Evolutionary conservation across 192 early-diverging fungal genomes (phyloP), one percentile per base, ranked within the genome.

Genomic region (Geranomyces variabilis): DNA sequence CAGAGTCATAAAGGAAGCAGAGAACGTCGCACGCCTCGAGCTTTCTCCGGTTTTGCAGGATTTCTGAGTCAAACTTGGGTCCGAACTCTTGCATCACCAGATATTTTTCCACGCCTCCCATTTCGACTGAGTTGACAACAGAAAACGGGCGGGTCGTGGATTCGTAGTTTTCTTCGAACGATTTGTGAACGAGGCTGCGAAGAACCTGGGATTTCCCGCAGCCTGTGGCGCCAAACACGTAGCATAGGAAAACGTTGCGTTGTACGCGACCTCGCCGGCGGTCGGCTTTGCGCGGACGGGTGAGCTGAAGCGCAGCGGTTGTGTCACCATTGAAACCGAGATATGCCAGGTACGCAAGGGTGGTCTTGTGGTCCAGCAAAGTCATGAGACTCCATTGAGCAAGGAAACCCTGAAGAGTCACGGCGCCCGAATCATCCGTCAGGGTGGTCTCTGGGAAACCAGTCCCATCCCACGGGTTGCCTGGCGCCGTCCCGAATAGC

Each of bases 341-440:
- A 77, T 97, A 99, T 1, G 96, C 97, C 62, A 99, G 81, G 69
- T 98, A 99, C 26, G 91, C 87, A 43, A 99, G 80, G 1, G 96
- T 97, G 10, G 90, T 89, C 61, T 88, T 89, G 80, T 94, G 87
- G 77, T 97, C 93, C 45, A 97, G 78, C 49, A 97, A 83, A 6
- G 97, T 98, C 0, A 93, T 96, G 96, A 98, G 97, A 80, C 95
- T 96, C 97, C 97, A 99, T 74, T 97, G 96, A n/a, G 95, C 96
- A 29, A 99, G 79, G 83, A 95, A 99, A 19, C 96, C 95, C 77
- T 96, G 95, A 58, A 98, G 81, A 2, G 97, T 96, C 10, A 99
- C 92, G 14, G 89, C 88, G 17, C 94, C 94, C 0, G 92, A 83
- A 46, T 93, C 92, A 28, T 93, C 77, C 43, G 94, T 95, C 15